Percentiles rank a stretch among this genome's conserved stretches.
Conservation (phyloP, 257 asterid genomes). For the Haberlea rhodopensis region DNA sequence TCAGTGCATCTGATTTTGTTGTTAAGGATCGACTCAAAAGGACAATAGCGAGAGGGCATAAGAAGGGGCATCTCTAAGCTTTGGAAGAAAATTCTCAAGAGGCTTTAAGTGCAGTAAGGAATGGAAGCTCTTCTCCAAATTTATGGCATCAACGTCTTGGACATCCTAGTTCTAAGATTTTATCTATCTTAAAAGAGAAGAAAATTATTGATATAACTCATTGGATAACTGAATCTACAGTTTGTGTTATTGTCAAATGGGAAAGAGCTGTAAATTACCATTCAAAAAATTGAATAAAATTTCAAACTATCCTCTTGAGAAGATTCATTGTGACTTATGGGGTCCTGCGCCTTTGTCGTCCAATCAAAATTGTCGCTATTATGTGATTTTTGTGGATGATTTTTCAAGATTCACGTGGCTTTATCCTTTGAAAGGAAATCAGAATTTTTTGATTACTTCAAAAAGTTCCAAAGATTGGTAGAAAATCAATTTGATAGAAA, state of each 20-base stretch:
- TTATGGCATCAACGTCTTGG: conserved; percentile 7
- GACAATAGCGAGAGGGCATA: neutral
- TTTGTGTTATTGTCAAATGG: conserved; percentile 16
- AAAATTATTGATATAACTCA: neutral
- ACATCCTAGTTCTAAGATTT: neutral
- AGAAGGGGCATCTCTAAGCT: neutral
- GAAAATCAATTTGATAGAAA: conserved; percentile 12
- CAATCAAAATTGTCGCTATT: neutral
- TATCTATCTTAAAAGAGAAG: neutral
- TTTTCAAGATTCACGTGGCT: neutral
- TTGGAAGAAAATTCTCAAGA: neutral
- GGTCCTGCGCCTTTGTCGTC: conserved; percentile 7
- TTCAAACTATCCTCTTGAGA: neutral
- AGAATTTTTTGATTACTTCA: neutral
- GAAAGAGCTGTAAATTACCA: conserved; percentile 8
- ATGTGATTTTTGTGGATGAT: neutral
- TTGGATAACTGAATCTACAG: neutral
- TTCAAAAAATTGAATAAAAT: neutral
- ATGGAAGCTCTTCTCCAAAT: neutral
- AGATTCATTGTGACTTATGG: conserved; percentile 20
- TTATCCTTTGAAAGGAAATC: neutral
- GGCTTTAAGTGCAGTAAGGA: conserved; percentile 2
- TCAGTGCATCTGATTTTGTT: neutral
- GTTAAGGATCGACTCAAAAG: neutral
- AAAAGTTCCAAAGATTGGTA: neutral